These are phyloP conservation scores for Oryza rufipogon DNA, from an alignment of 176 grass and related monocot species.

Conservation along the genomic window DNA sequence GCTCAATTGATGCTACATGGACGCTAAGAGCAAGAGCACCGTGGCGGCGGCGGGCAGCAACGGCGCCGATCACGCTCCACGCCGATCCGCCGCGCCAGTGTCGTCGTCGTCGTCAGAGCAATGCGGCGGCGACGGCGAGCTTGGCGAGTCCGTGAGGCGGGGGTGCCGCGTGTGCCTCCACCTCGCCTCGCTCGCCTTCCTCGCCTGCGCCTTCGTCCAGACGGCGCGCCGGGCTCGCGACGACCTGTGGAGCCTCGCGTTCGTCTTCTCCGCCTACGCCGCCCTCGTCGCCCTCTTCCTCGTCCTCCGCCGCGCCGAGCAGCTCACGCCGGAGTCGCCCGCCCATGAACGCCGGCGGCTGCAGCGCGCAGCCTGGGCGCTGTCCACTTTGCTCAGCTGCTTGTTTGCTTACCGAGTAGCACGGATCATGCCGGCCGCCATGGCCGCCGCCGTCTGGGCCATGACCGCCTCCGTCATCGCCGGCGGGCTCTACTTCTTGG, in stretches of 20 bases:
- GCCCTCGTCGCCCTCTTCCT: neutral
- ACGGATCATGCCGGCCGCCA: neutral
- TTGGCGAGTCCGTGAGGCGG: too few relatives aligned
- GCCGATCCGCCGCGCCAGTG: too few relatives aligned
- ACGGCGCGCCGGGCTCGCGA: neutral
- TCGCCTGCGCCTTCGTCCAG: too few relatives aligned
- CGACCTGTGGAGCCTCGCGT: neutral
- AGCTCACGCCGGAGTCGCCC: neutral
- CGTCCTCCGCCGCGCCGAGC: slow-evolving; percentile 21
- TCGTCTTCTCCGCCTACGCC: neutral
- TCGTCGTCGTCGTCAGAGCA: too few relatives aligned
- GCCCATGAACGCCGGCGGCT: neutral
- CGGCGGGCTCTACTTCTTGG: neutral
- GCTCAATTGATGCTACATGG: too few relatives aligned
- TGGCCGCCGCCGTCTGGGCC: slow-evolving; percentile 11
- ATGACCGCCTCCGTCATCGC: neutral
- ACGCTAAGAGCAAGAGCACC: too few relatives aligned
- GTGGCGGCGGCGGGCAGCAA: too few relatives aligned
- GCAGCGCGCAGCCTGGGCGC: neutral
- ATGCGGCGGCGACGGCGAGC: too few relatives aligned
- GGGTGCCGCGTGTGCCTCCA: too few relatives aligned
- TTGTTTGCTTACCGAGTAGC: slow-evolving; percentile 20
- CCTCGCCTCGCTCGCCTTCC: too few relatives aligned
- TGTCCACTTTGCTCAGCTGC: slow-evolving; percentile 26
- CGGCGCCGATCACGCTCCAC: too few relatives aligned